Conservation (phyloP, 768 basidiomycete genomes). For the Symmetrospora coprosmae region DNA sequence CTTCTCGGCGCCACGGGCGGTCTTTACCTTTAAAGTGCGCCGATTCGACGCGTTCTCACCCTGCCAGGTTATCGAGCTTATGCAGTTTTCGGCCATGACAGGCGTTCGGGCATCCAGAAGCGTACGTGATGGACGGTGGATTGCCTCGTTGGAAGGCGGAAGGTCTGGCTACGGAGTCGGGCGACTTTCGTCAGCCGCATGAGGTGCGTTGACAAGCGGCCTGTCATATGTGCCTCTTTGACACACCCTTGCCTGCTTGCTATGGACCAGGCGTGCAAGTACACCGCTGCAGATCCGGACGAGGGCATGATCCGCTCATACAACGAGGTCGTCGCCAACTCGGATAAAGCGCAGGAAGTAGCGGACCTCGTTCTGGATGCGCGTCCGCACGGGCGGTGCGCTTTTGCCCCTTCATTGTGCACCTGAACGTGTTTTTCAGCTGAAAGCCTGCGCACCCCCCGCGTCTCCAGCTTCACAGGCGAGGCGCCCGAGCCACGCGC, state of each 20-base stretch:
- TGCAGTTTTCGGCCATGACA: constrained; percentile 6
- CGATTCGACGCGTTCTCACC: not conserved
- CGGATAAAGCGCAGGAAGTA: constrained; percentile 41
- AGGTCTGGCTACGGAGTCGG: constrained; percentile 3
- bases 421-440: not conserved
- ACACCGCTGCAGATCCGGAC: constrained; percentile 39
- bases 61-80: not conserved
- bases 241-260: too few relatives aligned
- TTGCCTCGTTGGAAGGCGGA: constrained; percentile 44
- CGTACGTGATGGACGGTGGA: constrained; percentile 79
- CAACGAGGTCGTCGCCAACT: constrained; percentile 63
- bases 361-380: constrained; percentile 64
- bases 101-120: constrained; percentile 70
- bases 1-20: constrained; percentile 79
- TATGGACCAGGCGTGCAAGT: too few relatives aligned
- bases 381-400: constrained; percentile 62
- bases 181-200: not conserved
- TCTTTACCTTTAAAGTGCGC: constrained; percentile 69
- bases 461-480: constrained; percentile 53
- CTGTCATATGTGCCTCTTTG: too few relatives aligned
- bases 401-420: constrained; percentile 15
- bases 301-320: constrained; percentile 40
- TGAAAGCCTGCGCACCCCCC: not conserved
- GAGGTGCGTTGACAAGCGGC: constrained; percentile 54
- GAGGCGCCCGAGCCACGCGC: constrained; percentile 76